Evolutionary conservation across 495 filamentous ascomycete genomes (phyloP), one percentile per base, ranked within the genome.

Genomic region (Cryomyces minteri): DNA sequence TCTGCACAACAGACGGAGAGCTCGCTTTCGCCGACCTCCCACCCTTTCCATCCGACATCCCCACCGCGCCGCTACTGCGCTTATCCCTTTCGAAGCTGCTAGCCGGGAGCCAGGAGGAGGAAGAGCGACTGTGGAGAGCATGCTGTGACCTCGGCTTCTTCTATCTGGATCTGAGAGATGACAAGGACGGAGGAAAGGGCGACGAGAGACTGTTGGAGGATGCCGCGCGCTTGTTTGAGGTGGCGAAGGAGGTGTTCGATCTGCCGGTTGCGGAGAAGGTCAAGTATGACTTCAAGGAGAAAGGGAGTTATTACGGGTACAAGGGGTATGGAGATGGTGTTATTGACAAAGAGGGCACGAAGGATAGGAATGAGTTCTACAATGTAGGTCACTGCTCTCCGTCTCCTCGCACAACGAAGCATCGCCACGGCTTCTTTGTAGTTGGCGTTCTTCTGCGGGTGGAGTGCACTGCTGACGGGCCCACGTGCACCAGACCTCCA

Each of bases 361-460:
- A 58, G 31, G 73, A 77, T 44, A 60, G 67, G 38, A 74, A 75
- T 54, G 75, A 80, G 55, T 77, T 77, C 51, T 79, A 78, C 51
- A 79, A 79, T 58, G 69, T 80, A 34, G 30, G 59, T 54, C 25
- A 43, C 14, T 40, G 40, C 48, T 33, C 31, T 40, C 7, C 18
- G 18, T 25, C 1, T 25, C 18, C 18, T 25, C 18, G 18, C 18
- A 25, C 18, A 2, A 25, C 2, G 18, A 25, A 25, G 18, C 18
- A 25, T 2, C 18, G 2, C 18, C 18, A 25, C 18, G 1, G 18
- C 18, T 25, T 25, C 18, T 25, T 25, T 2, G 18, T 2, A 25
- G 2, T 2, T 25, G 18, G 1, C 18, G 18, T 25, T 25, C 18
- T 14, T 14, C 1, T 48, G 52, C 37, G 61, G 61, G 36, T 44